These are phyloP conservation scores for Paecilomyces fulvus DNA, from an alignment of 2,329 filamentous ascomycete species.

Conservation along the genomic window DNA sequence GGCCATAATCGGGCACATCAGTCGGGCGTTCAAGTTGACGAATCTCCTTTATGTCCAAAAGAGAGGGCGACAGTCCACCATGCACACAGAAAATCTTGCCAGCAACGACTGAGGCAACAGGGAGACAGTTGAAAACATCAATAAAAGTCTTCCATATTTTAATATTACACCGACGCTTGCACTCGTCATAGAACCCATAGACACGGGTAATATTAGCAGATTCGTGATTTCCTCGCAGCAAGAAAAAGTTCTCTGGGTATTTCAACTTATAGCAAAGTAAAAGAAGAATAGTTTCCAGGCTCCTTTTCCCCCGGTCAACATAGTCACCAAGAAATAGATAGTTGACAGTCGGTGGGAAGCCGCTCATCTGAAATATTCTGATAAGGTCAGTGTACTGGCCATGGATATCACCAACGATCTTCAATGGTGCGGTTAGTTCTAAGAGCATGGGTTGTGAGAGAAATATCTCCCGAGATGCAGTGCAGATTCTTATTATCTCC, in stretches of 20 bases:
- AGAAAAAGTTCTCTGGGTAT: constrained; percentile 94
- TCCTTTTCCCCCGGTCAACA: constrained; percentile 93
- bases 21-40: constrained; percentile 91
- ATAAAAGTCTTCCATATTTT: constrained; percentile 98
- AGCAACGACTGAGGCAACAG: constrained; percentile 92
- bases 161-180: constrained; percentile 90
- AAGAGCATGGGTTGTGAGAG: constrained; percentile 85
- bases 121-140: constrained; percentile 90
- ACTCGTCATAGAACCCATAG: constrained; percentile 97
- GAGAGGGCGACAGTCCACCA: constrained; percentile 81
- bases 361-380: constrained; percentile 97
- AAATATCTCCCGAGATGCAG: constrained; percentile 78
- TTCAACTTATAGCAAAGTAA: constrained; percentile 95
- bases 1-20: constrained; percentile 91
- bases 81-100: constrained; percentile 98
- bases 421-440: constrained; percentile 88
- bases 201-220: constrained; percentile 93
- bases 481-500: constrained; percentile 89
- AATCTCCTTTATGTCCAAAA: constrained; percentile 97
- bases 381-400: constrained; percentile 95
- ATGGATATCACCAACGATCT: constrained; percentile 95
- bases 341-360: constrained; percentile 85
- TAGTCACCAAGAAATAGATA: constrained; percentile 94
- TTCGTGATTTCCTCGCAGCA: constrained; percentile 90
- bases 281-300: constrained; percentile 85